Evolutionary conservation across 75 land plant species (phyloP).

Genomic region (Ceratopteris richardii): DNA sequence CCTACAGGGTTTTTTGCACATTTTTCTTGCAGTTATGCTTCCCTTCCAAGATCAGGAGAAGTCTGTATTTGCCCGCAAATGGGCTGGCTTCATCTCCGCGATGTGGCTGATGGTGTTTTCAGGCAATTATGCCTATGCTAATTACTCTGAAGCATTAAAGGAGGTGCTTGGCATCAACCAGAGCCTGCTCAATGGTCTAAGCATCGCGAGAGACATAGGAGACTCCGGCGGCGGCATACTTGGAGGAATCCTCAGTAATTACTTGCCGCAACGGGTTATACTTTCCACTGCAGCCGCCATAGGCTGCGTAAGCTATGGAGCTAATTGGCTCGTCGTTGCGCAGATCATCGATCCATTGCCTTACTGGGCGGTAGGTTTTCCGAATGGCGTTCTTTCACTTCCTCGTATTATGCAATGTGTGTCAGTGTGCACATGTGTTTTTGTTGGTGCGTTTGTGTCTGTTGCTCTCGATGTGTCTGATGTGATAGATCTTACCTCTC

Average conservation of each 20-base stretch:
- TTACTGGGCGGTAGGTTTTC: slow-evolving; percentile 56
- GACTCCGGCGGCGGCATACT: slow-evolving; percentile 82
- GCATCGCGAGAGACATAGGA: slow-evolving; percentile 91
- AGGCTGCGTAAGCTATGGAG: slow-evolving; percentile 66
- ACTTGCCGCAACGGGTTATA: slow-evolving; percentile 71
- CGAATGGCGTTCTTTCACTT: neutral
- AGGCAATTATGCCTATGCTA: slow-evolving; percentile 76
- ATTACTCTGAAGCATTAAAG: slow-evolving; percentile 68
- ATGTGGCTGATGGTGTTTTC: slow-evolving; percentile 75
- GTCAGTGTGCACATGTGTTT: neutral
- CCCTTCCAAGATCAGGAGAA: slow-evolving; percentile 5
- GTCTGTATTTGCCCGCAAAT: slow-evolving; percentile 47
- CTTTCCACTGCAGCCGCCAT: slow-evolving; percentile 38
- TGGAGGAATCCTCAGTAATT: slow-evolving; percentile 73
- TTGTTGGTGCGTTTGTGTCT: no score
- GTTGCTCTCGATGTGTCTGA: no score
- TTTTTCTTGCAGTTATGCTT: no score
- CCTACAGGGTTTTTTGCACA: no score
- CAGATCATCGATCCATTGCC: slow-evolving; percentile 46
- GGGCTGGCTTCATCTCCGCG: slow-evolving; percentile 87
- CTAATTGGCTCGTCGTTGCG: slow-evolving; percentile 61
- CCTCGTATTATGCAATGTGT: neutral
- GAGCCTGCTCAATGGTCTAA: slow-evolving; percentile 70
- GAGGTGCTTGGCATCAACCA: slow-evolving; percentile 65
- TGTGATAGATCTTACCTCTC: no score